Percentiles rank a stretch among this genome's conserved stretches.
Evolutionary conservation across 2,329 filamentous ascomycete species (phyloP).

Genomic region (Colletotrichum lentis): DNA sequence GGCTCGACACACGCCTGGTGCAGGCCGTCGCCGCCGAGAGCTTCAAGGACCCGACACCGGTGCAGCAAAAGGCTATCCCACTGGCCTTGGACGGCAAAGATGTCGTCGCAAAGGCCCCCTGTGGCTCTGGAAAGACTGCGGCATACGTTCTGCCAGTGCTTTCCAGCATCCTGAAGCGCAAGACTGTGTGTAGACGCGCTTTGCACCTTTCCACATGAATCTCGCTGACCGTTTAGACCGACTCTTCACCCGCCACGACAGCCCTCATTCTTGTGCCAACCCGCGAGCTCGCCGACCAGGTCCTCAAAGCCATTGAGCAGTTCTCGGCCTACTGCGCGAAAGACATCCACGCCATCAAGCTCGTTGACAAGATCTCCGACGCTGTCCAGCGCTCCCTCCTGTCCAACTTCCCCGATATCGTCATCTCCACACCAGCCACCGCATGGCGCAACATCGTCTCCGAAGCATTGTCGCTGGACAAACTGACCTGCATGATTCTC

Average conservation of each 20-base stretch:
- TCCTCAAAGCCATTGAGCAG: conserved; percentile 78
- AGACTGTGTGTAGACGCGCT: conserved; percentile 59
- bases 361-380: conserved; percentile 90
- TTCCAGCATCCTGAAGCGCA: conserved; percentile 81
- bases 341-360: conserved; percentile 81
- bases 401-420: conserved; percentile 84
- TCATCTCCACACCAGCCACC: conserved; percentile 89
- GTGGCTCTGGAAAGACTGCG: conserved; percentile 96
- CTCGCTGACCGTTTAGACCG: conserved; percentile 50
- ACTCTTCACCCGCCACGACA: conserved; percentile 65
- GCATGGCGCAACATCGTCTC: conserved; percentile 80
- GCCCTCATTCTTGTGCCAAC: conserved; percentile 94
- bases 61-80: conserved; percentile 88
- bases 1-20: conserved; percentile 83
- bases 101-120: conserved; percentile 90
- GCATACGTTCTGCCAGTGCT: conserved; percentile 92
- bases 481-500: conserved; percentile 80
- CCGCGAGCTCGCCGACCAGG: conserved; percentile 91
- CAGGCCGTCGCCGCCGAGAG: conserved; percentile 86
- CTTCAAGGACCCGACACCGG: conserved; percentile 85
- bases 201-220: not conserved
- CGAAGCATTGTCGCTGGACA: conserved; percentile 73
- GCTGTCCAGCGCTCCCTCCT: conserved; percentile 88
- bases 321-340: conserved; percentile 86
- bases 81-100: conserved; percentile 87